phyloP scores from a whole-genome alignment of 23 red algal species.

The Chondrus crispus region DNA sequence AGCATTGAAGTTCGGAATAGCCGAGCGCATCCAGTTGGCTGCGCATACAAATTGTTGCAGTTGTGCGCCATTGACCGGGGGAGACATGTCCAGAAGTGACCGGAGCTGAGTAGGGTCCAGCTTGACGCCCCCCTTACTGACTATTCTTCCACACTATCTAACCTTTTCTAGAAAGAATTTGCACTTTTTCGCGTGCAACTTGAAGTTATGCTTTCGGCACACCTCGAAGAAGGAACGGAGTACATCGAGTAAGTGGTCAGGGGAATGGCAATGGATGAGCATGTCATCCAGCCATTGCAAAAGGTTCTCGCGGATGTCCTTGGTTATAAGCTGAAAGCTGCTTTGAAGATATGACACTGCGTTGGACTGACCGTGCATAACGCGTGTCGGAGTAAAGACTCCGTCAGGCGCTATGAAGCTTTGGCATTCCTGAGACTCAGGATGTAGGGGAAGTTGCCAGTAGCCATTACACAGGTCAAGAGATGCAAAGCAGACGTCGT shows the following conservation, averaged over 20 bases:
- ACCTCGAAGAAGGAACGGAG: not conserved
- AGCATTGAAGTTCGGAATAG: not conserved
- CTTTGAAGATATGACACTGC: not conserved
- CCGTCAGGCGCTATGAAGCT: not conserved
- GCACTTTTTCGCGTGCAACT: constrained; percentile 18
- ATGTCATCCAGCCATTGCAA: not conserved
- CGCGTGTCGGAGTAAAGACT: constrained; percentile 18
- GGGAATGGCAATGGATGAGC: not conserved
- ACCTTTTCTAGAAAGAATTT: not conserved
- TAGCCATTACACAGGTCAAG: constrained; percentile 35
- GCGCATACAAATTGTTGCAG: constrained; percentile 47
- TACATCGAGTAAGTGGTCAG: not conserved
- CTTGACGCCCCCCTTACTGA: not conserved
- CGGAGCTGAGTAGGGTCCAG: not conserved
- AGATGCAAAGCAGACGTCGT: constrained; percentile 5
- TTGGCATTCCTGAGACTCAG: constrained; percentile 6
- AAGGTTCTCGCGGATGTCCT: not conserved
- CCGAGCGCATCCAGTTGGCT: not conserved
- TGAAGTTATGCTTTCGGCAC: not conserved
- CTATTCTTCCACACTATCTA: not conserved
- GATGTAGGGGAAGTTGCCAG: constrained; percentile 7
- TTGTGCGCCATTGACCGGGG: not conserved
- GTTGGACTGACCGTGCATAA: not conserved
- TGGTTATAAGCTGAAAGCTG: not conserved
- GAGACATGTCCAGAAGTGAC: not conserved